A percentile compares a stretch with the other conserved stretches of the same genome.
phyloP scores from a whole-genome alignment of 441 rosid genomes.

The Adansonia rubrostipa region DNA sequence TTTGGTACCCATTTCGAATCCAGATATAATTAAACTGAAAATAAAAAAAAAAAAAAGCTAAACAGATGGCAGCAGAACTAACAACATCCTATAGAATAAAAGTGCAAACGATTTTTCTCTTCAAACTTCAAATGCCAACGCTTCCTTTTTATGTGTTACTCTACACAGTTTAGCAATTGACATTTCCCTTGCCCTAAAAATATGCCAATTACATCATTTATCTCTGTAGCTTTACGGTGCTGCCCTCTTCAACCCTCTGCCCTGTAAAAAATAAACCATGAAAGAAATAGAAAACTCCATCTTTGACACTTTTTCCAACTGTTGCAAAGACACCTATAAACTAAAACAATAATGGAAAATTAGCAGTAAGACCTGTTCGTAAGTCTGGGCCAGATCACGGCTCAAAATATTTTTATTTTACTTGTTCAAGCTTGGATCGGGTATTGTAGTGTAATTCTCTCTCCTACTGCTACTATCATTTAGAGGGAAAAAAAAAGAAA shows the following conservation, averaged over 20 bases:
- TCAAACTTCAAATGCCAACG: not conserved
- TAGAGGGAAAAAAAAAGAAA: no score
- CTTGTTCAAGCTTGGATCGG: no score
- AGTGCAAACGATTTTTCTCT: not conserved
- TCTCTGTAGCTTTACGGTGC: not conserved
- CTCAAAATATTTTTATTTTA: no score
- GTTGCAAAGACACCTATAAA: not conserved
- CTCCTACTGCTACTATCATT: no score
- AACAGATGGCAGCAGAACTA: no score
- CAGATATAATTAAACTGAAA: no score
- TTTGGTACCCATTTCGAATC: no score
- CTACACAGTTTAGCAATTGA: not conserved
- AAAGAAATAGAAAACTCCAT: not conserved
- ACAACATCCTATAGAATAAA: not conserved
- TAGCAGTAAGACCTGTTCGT: no score
- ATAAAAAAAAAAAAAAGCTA: no score
- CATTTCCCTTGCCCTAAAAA: not conserved
- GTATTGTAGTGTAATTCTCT: no score
- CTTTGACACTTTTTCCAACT: not conserved
- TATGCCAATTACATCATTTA: not conserved
- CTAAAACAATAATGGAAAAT: no score
- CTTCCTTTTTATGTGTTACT: not conserved
- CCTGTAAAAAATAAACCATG: not conserved
- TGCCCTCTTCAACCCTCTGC: not conserved
- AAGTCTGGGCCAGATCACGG: no score